phyloP scores from a whole-genome alignment of 2,329 filamentous ascomycete genomes.

The Massarina eburnea region DNA sequence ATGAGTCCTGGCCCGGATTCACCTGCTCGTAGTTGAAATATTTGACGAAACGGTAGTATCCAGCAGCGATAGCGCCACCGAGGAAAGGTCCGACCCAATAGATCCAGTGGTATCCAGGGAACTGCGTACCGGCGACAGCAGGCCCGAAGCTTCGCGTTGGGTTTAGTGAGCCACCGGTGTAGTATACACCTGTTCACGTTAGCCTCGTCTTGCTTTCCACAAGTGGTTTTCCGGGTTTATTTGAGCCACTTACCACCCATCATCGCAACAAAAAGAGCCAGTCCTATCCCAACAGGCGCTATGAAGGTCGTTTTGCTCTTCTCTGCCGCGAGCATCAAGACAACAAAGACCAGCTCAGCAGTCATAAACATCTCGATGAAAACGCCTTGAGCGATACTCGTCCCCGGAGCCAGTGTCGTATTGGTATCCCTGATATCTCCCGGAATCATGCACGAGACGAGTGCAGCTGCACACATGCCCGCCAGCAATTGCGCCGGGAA shows the following conservation, averaged over 20 bases:
- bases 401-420: constrained; percentile 23
- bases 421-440: constrained; percentile 23
- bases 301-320: constrained; percentile 35
- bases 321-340: constrained; percentile 32
- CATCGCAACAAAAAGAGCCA: constrained; percentile 66
- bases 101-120: constrained; percentile 47
- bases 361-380: constrained; percentile 38
- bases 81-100: constrained; percentile 50
- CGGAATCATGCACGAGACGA: constrained; percentile 34
- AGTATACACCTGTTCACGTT: constrained; percentile 43
- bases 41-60: constrained; percentile 50
- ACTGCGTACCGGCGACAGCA: constrained; percentile 42
- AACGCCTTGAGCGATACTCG: constrained; percentile 27
- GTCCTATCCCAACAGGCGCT: constrained; percentile 72
- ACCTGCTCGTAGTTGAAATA: constrained; percentile 34
- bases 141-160: constrained; percentile 51
- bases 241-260: constrained; percentile 44
- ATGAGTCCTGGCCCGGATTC: constrained; percentile 30
- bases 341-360: constrained; percentile 31
- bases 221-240: constrained; percentile 13
- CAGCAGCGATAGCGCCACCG: constrained; percentile 48
- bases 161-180: constrained; percentile 50
- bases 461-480: constrained; percentile 31
- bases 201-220: constrained; percentile 23
- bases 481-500: constrained; percentile 33